These are phyloP conservation scores for Marchantia paleacea DNA, from an alignment of 225 moss, liverwort and hornwort species.

Conservation along the genomic window DNA sequence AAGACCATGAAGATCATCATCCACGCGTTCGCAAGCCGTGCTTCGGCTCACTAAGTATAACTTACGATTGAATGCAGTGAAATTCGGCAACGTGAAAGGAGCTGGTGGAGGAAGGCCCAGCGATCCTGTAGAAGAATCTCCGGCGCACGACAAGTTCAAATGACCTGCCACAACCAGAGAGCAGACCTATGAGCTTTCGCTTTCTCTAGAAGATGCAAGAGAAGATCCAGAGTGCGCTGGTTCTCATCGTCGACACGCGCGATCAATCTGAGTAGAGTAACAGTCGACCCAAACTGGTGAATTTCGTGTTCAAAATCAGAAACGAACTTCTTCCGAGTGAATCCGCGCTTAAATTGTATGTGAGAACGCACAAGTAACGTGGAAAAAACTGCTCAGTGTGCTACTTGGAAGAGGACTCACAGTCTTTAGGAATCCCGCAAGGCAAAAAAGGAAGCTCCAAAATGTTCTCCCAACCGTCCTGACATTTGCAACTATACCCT, in stretches of 20 bases:
- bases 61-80: slow-evolving; percentile 13
- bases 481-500: slow-evolving; percentile 3
- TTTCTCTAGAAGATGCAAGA: no score
- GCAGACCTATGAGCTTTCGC: neutral
- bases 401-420: slow-evolving; percentile 6
- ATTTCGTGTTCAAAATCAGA: no score
- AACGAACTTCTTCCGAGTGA: no score
- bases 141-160: neutral
- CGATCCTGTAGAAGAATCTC: neutral
- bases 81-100: neutral
- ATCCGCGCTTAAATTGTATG: no score
- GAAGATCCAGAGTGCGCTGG: no score
- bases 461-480: slow-evolving; percentile 18
- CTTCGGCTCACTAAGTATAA: neutral
- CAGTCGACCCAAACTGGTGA: no score
- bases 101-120: neutral
- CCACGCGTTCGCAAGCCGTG: neutral
- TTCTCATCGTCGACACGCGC: no score
- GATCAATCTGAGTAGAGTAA: no score
- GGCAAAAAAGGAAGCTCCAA: neutral
- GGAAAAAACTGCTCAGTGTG: no score
- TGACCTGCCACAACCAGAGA: slow-evolving; percentile 1
- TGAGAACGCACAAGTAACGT: no score
- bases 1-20: neutral
- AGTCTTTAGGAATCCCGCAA: slow-evolving; percentile 18